A percentile compares a stretch with the other conserved stretches of the same genome.
These are phyloP conservation scores for Przewalskia tangutica DNA, from an alignment of 257 asterid species.

Conservation along the genomic window DNA sequence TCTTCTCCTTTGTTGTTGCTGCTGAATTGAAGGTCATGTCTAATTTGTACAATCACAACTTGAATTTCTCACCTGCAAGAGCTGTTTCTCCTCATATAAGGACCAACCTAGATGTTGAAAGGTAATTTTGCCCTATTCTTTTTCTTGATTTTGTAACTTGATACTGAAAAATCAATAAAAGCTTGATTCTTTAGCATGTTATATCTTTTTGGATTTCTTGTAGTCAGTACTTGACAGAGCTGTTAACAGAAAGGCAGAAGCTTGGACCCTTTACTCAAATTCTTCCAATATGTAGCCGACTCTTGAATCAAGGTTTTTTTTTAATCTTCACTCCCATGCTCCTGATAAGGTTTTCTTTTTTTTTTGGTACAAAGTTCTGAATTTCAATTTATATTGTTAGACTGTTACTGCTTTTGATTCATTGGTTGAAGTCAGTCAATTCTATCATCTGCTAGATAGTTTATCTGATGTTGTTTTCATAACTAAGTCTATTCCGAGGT, in stretches of 20 bases:
- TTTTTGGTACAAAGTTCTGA: neutral
- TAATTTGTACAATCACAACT: slow-evolving; percentile 45
- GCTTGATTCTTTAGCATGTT: neutral
- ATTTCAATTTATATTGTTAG: neutral
- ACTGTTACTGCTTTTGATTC: neutral
- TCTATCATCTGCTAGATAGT: neutral
- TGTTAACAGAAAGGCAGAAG: slow-evolving; percentile 68
- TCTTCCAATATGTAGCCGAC: slow-evolving; percentile 65
- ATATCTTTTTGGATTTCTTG: slow-evolving; percentile 12
- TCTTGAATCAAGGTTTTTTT: slow-evolving; percentile 65
- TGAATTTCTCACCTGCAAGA: slow-evolving; percentile 73
- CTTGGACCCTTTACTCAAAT: slow-evolving; percentile 65
- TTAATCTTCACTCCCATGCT: neutral
- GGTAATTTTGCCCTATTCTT: slow-evolving; percentile 20
- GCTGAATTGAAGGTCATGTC: slow-evolving; percentile 30
- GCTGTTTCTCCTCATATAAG: slow-evolving; percentile 42
- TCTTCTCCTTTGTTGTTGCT: no score
- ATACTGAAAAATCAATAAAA: neutral
- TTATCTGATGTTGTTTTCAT: neutral
- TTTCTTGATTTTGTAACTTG: neutral
- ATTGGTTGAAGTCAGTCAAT: neutral
- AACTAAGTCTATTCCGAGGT: neutral
- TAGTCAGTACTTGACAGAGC: slow-evolving; percentile 67
- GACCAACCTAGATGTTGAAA: slow-evolving; percentile 19
- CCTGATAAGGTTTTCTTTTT: neutral